Evolutionary conservation across 208 protist genomes (phyloP).

Genomic region (Balamuthia mandrillaris): DNA sequence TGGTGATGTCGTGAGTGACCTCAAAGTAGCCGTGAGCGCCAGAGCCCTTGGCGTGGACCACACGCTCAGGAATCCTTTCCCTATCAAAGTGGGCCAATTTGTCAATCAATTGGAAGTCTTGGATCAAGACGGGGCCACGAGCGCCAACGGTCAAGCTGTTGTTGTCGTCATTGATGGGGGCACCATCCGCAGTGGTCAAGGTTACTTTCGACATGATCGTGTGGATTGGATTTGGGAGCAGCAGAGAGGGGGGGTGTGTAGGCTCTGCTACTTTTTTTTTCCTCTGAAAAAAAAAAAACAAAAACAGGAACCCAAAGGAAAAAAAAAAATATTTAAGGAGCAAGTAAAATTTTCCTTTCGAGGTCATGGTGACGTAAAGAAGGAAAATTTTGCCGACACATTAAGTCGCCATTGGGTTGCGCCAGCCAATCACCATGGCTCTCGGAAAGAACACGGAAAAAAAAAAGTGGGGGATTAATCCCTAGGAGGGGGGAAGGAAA

Average conservation of each 20-base stretch:
- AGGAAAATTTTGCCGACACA: too few relatives aligned
- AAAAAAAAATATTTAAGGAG: neutral
- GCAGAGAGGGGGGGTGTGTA: neutral
- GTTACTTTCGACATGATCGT: constrained; percentile 19
- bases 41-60: constrained; percentile 63
- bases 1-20: constrained; percentile 67
- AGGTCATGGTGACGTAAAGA: too few relatives aligned
- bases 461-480: too few relatives aligned
- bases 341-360: neutral
- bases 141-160: constrained; percentile 60
- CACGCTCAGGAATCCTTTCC: constrained; percentile 75
- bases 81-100: constrained; percentile 75
- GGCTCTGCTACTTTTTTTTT: neutral
- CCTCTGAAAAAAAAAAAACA: too few relatives aligned
- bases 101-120: constrained; percentile 72
- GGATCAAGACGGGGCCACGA: constrained; percentile 63
- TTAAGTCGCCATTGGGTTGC: too few relatives aligned
- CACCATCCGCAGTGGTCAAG: constrained; percentile 56
- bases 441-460: too few relatives aligned
- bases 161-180: constrained; percentile 61
- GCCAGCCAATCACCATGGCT: too few relatives aligned
- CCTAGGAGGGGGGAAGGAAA: too few relatives aligned
- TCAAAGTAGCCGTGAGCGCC: constrained; percentile 74
- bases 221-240: neutral
- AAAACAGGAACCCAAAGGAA: too few relatives aligned